phyloP scores from a whole-genome alignment of 2,329 filamentous ascomycete species.

The Rhexocercosporidium sp. region DNA sequence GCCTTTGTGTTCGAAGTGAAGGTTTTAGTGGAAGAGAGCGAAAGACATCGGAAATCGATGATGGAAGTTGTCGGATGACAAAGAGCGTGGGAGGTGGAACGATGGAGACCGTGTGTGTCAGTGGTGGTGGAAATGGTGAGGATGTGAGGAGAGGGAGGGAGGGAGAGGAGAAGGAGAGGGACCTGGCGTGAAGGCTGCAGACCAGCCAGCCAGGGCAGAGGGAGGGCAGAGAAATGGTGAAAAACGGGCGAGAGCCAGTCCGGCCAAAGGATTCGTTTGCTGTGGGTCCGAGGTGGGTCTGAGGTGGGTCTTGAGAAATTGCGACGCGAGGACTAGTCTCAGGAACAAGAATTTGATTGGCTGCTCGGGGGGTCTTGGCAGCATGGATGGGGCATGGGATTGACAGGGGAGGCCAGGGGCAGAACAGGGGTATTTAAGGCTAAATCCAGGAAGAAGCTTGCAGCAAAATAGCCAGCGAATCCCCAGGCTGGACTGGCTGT shows the following conservation, averaged over 20 bases:
- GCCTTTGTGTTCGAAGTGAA: slow-evolving; percentile 12
- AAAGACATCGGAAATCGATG: slow-evolving; percentile 26
- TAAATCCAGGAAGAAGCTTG: background rate
- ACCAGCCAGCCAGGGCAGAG: too few species aligned
- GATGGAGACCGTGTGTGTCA: background rate
- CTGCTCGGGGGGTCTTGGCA: background rate
- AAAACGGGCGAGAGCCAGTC: background rate
- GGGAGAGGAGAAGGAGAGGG: background rate
- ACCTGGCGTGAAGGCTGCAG: background rate
- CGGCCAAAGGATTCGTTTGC: background rate
- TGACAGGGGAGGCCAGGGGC: background rate
- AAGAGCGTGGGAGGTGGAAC: slow-evolving; percentile 4
- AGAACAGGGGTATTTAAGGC: background rate
- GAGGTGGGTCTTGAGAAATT: background rate
- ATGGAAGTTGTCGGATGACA: slow-evolving; percentile 1
- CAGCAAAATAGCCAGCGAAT: slow-evolving; percentile 2
- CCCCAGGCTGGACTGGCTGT: too few species aligned
- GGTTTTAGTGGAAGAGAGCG: slow-evolving; percentile 24
- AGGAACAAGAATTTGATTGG: slow-evolving; percentile 7
- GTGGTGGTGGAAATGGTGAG: background rate
- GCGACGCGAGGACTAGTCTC: background rate
- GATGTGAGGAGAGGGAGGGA: background rate
- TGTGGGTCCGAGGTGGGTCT: background rate
- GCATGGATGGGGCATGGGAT: background rate
- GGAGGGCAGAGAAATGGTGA: background rate